These are phyloP conservation scores for Flaveria trinervia DNA, from an alignment of 129 eudicot genomes.

Conservation along the genomic window DNA sequence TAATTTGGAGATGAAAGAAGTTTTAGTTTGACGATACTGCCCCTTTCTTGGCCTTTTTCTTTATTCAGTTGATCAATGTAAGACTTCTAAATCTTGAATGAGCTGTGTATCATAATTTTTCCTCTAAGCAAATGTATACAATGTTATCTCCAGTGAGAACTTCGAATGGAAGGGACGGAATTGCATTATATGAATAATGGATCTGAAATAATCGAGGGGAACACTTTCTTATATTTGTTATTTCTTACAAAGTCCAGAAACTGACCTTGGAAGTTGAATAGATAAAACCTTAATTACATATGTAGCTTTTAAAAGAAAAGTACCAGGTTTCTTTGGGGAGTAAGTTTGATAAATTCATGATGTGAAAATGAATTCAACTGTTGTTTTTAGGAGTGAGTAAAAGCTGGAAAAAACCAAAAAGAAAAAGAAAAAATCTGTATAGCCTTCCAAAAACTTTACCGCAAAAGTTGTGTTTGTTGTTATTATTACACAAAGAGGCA, in stretches of 20 bases:
- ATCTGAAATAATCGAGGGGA: background rate
- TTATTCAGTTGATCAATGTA: background rate
- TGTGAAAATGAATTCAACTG: constrained; percentile 12
- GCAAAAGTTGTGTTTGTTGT: background rate
- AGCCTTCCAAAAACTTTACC: constrained; percentile 6
- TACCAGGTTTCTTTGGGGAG: background rate
- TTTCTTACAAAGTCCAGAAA: background rate
- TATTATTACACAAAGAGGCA: constrained; percentile 17
- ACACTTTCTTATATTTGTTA: background rate
- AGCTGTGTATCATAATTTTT: background rate
- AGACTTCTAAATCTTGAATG: background rate
- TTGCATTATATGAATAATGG: constrained; percentile 1
- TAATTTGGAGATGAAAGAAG: background rate
- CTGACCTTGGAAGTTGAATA: background rate
- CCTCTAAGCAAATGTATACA: background rate
- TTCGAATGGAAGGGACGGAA: background rate
- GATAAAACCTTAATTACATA: background rate
- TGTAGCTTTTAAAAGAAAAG: constrained; percentile 5
- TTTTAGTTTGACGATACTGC: background rate
- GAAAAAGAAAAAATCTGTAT: background rate
- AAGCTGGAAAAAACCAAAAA: background rate
- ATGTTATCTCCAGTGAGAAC: background rate
- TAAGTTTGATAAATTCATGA: background rate
- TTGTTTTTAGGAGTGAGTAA: background rate
- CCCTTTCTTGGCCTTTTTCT: background rate